These are phyloP conservation scores for Ophiocordyceps sinensis DNA, from an alignment of 2,329 filamentous ascomycete genomes.

Conservation along the genomic window DNA sequence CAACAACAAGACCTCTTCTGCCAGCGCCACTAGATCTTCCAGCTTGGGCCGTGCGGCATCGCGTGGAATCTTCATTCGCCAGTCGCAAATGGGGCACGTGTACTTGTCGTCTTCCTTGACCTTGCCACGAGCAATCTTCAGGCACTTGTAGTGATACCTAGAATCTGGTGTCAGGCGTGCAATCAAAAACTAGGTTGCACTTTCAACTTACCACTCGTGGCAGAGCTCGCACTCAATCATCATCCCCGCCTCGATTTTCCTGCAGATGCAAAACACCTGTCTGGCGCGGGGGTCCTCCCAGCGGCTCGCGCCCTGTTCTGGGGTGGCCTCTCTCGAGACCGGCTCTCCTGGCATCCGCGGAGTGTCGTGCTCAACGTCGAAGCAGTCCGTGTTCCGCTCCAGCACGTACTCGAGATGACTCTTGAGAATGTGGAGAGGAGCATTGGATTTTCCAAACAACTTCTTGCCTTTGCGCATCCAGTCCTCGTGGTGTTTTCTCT, in stretches of 20 bases:
- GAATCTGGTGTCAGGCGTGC: no score
- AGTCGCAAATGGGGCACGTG: conserved; percentile 95
- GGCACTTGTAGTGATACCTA: conserved; percentile 94
- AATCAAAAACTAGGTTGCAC: background rate
- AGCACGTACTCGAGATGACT: conserved; percentile 89
- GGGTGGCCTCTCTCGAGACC: conserved; percentile 64
- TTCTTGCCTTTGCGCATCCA: conserved; percentile 99
- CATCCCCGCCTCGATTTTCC: conserved; percentile 86
- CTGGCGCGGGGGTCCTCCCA: conserved; percentile 48
- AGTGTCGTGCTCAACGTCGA: conserved; percentile 72
- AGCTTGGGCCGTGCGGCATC: conserved; percentile 92
- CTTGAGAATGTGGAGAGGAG: conserved; percentile 87
- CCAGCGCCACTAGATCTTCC: conserved; percentile 73
- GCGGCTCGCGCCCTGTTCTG: conserved; percentile 34
- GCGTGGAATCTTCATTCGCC: conserved; percentile 89
- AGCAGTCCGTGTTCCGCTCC: conserved; percentile 79
- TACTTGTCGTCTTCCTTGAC: conserved; percentile 98
- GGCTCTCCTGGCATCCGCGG: conserved; percentile 85
- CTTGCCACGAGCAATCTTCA: conserved; percentile 94
- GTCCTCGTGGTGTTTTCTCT: conserved; percentile 89
- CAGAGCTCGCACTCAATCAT: conserved; percentile 99
- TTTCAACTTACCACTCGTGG: conserved; percentile 70
- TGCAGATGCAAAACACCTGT: conserved; percentile 95
- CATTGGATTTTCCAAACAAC: conserved; percentile 94
- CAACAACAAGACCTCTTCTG: conserved; percentile 63